These are phyloP conservation scores for Candida morakotiae DNA, from an alignment of 805 yeast species.

Conservation along the genomic window DNA sequence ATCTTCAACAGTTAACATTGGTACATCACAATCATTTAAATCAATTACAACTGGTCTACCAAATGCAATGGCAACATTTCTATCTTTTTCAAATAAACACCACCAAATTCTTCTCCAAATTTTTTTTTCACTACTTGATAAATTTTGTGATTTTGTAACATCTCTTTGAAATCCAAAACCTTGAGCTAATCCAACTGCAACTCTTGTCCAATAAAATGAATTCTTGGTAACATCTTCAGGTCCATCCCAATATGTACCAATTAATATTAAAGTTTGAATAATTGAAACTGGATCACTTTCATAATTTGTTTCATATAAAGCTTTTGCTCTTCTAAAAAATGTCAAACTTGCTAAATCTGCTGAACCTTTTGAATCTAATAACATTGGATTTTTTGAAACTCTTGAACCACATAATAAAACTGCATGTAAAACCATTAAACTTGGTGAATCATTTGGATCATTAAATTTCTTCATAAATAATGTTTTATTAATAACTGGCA, in stretches of 20 bases:
- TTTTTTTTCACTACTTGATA: slow-evolving; percentile 38
- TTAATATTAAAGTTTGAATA: slow-evolving; percentile 57
- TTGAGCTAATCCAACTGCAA: slow-evolving; percentile 68
- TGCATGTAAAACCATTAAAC: slow-evolving; percentile 62
- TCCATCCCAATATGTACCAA: slow-evolving; percentile 72
- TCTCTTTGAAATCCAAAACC: slow-evolving; percentile 73
- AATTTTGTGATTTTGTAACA: slow-evolving; percentile 35
- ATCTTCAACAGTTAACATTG: slow-evolving; percentile 66
- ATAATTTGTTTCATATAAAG: slow-evolving; percentile 64
- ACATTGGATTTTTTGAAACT: slow-evolving; percentile 50
- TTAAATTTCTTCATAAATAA: slow-evolving; percentile 57
- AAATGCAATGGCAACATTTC: slow-evolving; percentile 64
- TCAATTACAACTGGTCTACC: slow-evolving; percentile 70
- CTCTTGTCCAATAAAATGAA: slow-evolving; percentile 65
- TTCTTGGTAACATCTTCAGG: slow-evolving; percentile 66
- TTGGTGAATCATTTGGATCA: slow-evolving; percentile 55
- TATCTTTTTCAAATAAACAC: slow-evolving; percentile 69
- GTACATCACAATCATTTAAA: slow-evolving; percentile 70
- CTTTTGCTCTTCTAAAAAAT: slow-evolving; percentile 69
- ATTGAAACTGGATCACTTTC: slow-evolving; percentile 62
- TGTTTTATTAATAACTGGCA: slow-evolving; percentile 64
- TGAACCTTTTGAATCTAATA: slow-evolving; percentile 46
- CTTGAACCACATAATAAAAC: slow-evolving; percentile 68
- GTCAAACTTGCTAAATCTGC: slow-evolving; percentile 49
- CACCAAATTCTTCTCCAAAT: slow-evolving; percentile 73